These are phyloP conservation scores for Byssothecium circinans DNA, from an alignment of 2,329 filamentous ascomycete genomes.

Conservation along the genomic window DNA sequence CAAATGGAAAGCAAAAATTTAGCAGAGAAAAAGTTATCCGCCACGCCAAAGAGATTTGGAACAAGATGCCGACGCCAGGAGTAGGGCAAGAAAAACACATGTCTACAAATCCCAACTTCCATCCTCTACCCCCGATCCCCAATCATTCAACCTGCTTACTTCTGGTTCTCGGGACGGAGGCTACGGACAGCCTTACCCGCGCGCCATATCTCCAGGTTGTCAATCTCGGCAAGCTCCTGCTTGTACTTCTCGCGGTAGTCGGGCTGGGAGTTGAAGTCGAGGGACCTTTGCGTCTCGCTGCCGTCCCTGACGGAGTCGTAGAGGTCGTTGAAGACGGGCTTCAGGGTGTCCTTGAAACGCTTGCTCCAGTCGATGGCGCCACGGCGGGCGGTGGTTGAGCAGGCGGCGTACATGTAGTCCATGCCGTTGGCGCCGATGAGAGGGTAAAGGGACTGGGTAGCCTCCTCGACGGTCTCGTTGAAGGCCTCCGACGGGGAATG, in stretches of 20 bases:
- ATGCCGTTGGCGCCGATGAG: conserved; percentile 97
- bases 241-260: conserved; percentile 98
- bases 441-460: conserved; percentile 96
- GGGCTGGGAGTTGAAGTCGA: conserved; percentile 93
- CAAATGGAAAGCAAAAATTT: too few species aligned
- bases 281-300: conserved; percentile 90
- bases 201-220: conserved; percentile 97
- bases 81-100: conserved; percentile 23
- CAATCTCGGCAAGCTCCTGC: conserved; percentile 98
- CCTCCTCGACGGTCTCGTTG: conserved; percentile 99
- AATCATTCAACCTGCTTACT: conserved; percentile 23
- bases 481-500: conserved; percentile 98
- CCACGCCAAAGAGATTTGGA: too few species aligned
- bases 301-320: conserved; percentile 92
- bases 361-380: conserved; percentile 99
- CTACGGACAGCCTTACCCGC: conserved; percentile 92
- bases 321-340: conserved; percentile 97
- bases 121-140: conserved; percentile 2
- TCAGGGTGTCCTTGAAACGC: conserved; percentile 96
- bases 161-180: conserved; percentile 44
- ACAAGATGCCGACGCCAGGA: too few species aligned
- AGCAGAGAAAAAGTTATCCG: too few species aligned
- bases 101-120: conserved; percentile 26
- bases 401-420: conserved; percentile 99
- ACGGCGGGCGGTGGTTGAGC: conserved; percentile 96